These are phyloP conservation scores for Coleophoma cylindrospora DNA, from an alignment of 2,329 filamentous ascomycete species.

Conservation along the genomic window DNA sequence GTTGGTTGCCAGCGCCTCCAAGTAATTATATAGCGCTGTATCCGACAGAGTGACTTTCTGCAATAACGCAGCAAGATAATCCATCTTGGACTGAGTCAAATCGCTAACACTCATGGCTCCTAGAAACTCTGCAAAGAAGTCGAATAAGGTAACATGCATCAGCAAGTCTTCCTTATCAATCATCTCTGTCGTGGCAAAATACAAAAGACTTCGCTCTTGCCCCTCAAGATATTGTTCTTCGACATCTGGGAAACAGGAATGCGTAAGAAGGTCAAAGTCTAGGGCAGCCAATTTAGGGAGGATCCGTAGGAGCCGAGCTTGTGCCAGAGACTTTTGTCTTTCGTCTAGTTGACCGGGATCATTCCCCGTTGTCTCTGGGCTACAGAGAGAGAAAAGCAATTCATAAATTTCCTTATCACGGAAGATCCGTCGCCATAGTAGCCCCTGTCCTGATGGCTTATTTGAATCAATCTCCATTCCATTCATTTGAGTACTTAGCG, in stretches of 20 bases:
- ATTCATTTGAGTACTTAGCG: slow-evolving; percentile 22
- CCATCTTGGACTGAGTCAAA: slow-evolving; percentile 17
- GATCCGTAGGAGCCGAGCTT: slow-evolving; percentile 25
- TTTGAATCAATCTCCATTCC: slow-evolving; percentile 32
- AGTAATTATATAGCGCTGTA: slow-evolving; percentile 18
- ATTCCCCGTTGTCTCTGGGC: slow-evolving; percentile 14
- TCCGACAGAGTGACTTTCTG: slow-evolving; percentile 20
- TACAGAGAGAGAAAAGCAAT: slow-evolving; percentile 37
- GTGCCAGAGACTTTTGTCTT: slow-evolving; percentile 27
- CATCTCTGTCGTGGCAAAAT: slow-evolving; percentile 26
- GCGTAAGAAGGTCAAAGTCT: slow-evolving; percentile 20
- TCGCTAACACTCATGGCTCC: slow-evolving; percentile 23
- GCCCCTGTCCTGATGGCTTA: slow-evolving; percentile 41
- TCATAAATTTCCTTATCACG: slow-evolving; percentile 37
- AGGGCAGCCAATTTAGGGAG: slow-evolving; percentile 23
- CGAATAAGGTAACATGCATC: slow-evolving; percentile 27
- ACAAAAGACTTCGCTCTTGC: slow-evolving; percentile 19
- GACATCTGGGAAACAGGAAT: slow-evolving; percentile 20
- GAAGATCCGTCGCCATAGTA: slow-evolving; percentile 50
- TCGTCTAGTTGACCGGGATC: slow-evolving; percentile 19
- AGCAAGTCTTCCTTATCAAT: slow-evolving; percentile 26
- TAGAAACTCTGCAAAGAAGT: slow-evolving; percentile 26
- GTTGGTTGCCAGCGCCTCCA: slow-evolving; percentile 20
- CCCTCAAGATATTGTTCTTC: slow-evolving; percentile 15
- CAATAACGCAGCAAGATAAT: slow-evolving; percentile 19